These are phyloP conservation scores for Eucalyptus erythrocorys DNA, from an alignment of 345 rosid species.

Conservation along the genomic window DNA sequence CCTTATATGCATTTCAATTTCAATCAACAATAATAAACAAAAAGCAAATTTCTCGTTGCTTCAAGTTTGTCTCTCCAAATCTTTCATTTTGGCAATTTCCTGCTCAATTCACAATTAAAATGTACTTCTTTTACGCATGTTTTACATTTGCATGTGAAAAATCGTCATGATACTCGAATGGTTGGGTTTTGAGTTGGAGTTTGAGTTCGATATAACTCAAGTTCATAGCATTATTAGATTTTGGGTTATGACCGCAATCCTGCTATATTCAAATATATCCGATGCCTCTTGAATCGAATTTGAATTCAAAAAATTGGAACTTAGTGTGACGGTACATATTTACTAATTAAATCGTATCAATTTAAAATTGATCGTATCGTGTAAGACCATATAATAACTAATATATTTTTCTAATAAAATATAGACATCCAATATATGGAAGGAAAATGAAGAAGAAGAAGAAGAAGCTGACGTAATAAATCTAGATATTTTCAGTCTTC, in stretches of 20 bases:
- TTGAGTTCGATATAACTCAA: neutral
- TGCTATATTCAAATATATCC: fast-evolving
- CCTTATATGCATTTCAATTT: neutral
- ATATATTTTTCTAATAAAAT: neutral
- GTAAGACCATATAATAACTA: neutral
- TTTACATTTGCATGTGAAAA: neutral
- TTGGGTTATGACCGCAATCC: fast-evolving
- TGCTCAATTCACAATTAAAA: neutral
- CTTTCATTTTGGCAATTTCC: neutral
- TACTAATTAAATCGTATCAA: neutral
- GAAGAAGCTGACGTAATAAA: neutral
- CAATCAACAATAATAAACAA: neutral
- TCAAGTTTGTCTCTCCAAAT: neutral
- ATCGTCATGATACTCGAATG: fast-evolving
- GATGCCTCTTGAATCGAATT: neutral
- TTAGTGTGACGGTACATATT: neutral
- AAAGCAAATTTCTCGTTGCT: neutral
- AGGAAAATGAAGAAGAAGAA: neutral
- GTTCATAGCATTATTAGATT: neutral
- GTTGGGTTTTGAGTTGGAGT: neutral
- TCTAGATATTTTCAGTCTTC: neutral
- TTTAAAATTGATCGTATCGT: neutral
- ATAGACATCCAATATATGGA: neutral
- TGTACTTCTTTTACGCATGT: neutral
- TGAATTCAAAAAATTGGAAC: fast-evolving